Evolutionary conservation across 106 monocot genomes (phyloP).

Genomic region (Xerophyta viscosa): DNA sequence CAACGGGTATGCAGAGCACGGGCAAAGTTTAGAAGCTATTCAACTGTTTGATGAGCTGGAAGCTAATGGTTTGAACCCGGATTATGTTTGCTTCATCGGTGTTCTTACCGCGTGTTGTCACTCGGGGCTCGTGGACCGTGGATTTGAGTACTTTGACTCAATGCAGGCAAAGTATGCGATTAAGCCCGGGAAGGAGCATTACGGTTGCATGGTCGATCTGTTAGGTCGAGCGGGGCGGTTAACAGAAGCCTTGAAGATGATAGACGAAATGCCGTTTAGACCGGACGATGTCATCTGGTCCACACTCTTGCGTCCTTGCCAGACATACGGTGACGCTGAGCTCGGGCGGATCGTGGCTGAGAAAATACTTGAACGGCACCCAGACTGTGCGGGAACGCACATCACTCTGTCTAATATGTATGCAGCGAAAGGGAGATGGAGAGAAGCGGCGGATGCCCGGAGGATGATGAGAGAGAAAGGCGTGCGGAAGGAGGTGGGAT

Average conservation of each 20-base stretch:
- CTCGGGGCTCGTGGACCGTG: constrained; percentile 53
- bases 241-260: constrained; percentile 46
- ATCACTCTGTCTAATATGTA: constrained; percentile 57
- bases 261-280: constrained; percentile 28
- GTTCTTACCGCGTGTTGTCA: constrained; percentile 81
- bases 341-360: constrained; percentile 34
- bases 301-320: constrained; percentile 44
- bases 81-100: constrained; percentile 55
- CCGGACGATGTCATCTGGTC: constrained; percentile 75
- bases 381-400: constrained; percentile 49
- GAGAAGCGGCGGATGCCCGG: constrained; percentile 46
- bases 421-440: constrained; percentile 58
- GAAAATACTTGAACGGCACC: constrained; percentile 34
- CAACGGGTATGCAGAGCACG: constrained; percentile 78
- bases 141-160: constrained; percentile 45
- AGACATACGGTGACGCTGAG: constrained; percentile 43
- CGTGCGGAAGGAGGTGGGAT: constrained; percentile 68
- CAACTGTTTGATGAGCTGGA: constrained; percentile 55
- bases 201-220: constrained; percentile 74
- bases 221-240: constrained; percentile 58
- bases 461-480: constrained; percentile 67
- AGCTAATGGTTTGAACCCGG: constrained; percentile 25
- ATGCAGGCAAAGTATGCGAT: constrained; percentile 38
- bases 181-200: constrained; percentile 70
- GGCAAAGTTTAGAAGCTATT: constrained; percentile 45